Base-by-base conservation (phyloP, 1,284 basidiomycete species). In the Entoloma clypeatum region DNA sequence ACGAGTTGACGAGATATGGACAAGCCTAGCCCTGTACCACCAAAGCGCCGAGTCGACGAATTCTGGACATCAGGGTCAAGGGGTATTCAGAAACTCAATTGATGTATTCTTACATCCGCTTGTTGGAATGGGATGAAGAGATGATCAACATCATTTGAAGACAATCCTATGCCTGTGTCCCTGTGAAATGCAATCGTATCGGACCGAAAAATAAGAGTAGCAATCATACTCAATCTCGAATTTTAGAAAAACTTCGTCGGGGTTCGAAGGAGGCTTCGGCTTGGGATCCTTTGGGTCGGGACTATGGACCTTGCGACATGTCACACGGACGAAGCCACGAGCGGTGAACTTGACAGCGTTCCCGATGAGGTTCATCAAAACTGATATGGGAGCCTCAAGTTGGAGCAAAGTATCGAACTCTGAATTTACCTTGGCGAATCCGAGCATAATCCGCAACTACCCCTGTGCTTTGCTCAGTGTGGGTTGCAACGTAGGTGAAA, bases 261-360 rank as follows among this genome's bases (percentile, higher is more conserved):
- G 46, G 14, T 56, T 45, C 8, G 61, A 42, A 23, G 58, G n/a
- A n/a, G n/a, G n/a, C n/a, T n/a, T n/a, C n/a, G n/a, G n/a, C n/a
- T n/a, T n/a, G n/a, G n/a, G n/a, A n/a, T n/a, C n/a, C n/a, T n/a
- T n/a, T 29, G 19, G 23, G 13, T 9, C 54, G 9, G 60, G 52
- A 11, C 52, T 51, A n/a, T 55, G 60, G 43, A 79, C 79, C 10
- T 77, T 59, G 9, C 72, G 75, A 51, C 79, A 82, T 3, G 66
- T 68, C 14, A 83, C 79, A 23, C 73, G 68, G 22, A 86, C 79
- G 36, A 68, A 78, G 4, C 82, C 82, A 24, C 58, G 61, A 1
- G 72, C 68, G 1, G 81, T 84, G 57, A 86, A 84, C 51, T 86
- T 86, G 41, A 86, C 78, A 7, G 81, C 81, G 54, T 86, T 86